These are phyloP conservation scores for Pascua guehoae DNA, from an alignment of 1,284 basidiomycete species.

Conservation along the genomic window DNA sequence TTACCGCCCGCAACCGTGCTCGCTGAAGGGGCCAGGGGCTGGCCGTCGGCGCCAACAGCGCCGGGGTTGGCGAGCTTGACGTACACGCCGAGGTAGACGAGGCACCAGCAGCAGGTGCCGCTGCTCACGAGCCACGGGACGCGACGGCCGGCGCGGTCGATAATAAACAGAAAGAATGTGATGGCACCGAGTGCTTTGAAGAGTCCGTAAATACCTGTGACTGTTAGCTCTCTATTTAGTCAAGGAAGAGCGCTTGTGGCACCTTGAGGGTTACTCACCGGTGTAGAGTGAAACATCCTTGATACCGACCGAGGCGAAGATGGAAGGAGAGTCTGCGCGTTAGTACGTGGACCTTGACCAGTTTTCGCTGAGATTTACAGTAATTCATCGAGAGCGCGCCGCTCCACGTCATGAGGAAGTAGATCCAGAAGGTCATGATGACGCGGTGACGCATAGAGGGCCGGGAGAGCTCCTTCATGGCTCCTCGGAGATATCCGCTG, in stretches of 20 bases:
- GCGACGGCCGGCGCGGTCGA: conserved; percentile 37
- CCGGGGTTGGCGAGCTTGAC: conserved; percentile 26
- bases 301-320: conserved; percentile 37
- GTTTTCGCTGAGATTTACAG: conserved; percentile 31
- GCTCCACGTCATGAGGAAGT: conserved; percentile 3
- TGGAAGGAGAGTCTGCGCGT: conserved; percentile 22
- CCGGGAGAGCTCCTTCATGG: background rate
- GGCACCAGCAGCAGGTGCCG: conserved; percentile 18
- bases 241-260: conserved; percentile 11
- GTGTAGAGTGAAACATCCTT: conserved; percentile 38
- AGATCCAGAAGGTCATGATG: conserved; percentile 5
- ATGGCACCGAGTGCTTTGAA: conserved; percentile 39
- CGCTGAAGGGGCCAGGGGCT: background rate
- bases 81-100: conserved; percentile 29
- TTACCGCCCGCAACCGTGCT: conserved; percentile 27
- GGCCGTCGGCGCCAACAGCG: conserved; percentile 5
- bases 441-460: conserved; percentile 9
- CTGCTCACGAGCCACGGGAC: conserved; percentile 31
- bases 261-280: conserved; percentile 31
- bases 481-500: conserved; percentile 5
- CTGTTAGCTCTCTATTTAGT: conserved; percentile 27
- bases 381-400: conserved; percentile 13
- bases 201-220: conserved; percentile 49
- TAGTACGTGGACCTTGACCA: conserved; percentile 28
- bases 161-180: conserved; percentile 30